Conservation (phyloP, 306 rosid genomes). For the Cucumis cinereus region DNA sequence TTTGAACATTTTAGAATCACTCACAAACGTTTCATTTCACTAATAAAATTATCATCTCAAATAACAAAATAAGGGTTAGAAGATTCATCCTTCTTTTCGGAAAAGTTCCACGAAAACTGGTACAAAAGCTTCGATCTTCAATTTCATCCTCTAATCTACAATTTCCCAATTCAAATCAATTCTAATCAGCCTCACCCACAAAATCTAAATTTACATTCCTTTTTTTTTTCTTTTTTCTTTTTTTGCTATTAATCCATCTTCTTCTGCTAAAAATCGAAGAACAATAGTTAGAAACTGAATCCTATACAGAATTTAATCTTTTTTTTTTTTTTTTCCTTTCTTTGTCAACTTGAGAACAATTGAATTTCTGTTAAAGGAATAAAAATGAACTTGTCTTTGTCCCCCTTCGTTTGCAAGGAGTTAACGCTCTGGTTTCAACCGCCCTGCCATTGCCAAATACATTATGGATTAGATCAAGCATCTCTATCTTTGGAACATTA, state of each 20-base stretch:
- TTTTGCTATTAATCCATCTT: constrained; percentile 39
- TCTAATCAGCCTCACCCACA: constrained; percentile 34
- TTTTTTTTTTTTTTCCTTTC: neutral
- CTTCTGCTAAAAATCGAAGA: constrained; percentile 80
- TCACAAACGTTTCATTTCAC: neutral
- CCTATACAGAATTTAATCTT: constrained; percentile 49
- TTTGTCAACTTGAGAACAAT: constrained; percentile 33
- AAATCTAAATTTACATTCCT: constrained; percentile 17
- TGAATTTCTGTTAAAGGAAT: constrained; percentile 18
- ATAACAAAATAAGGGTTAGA: neutral
- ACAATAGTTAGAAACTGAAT: constrained; percentile 48
- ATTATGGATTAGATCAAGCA: neutral
- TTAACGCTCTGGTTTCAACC: constrained; percentile 59
- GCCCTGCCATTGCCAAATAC: constrained; percentile 39
- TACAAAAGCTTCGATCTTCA: constrained; percentile 26
- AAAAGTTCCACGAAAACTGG: constrained; percentile 18
- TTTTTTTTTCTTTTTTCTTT: constrained; percentile 10
- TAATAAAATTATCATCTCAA: neutral
- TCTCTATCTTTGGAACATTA: neutral
- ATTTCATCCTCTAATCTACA: constrained; percentile 21
- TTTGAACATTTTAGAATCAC: no score
- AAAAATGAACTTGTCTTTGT: constrained; percentile 3
- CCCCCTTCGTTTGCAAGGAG: constrained; percentile 8
- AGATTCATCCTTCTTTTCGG: constrained; percentile 1
- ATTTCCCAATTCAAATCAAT: constrained; percentile 22